Base-by-base conservation (phyloP, 352 stramenopile genomes). In the Globisporangium cederbergense region DNA sequence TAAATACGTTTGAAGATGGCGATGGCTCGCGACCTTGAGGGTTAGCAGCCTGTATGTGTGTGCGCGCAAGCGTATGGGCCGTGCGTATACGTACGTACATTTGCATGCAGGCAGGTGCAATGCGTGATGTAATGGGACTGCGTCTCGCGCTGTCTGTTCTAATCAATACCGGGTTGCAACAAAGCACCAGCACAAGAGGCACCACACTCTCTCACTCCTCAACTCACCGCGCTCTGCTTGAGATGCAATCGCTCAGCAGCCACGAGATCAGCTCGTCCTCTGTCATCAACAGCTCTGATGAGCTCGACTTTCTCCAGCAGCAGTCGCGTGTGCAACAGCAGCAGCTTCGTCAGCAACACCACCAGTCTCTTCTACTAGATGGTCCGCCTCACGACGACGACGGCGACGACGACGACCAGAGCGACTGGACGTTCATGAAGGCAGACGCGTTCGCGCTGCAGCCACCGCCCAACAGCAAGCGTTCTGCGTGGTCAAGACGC, bases 401-500 rank as follows among this genome's bases (percentile, higher is more conserved):
- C 1, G 22, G 30, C 16, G 51, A 54, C 47, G 11, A 51, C 25
- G 30, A 74, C 49, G 46, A 67, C 28, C 34, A 43, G 46, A 32
- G 68, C 47, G 56, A 64, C 47, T 68, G 63, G 63, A 53, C 30
- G n/a, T 68, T 68, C 49, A 53, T 64, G 47, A 60, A 64, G 20
- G 49, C 63, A 1, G 63, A 64, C 32, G 62, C 56, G 46, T 25
- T 25, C 43, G 28, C 36, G 2, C 38, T 1, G 55, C 36, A 46
- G 28, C 34, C 46, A 5, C 51, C 57, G 42, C 58, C 67, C 14
- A 84, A 84, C 61, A 59, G 67, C 14, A 84, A 84, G 63, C 74
- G 83, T 16, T 46, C 50, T n/a, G 78, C 75, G 13, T 91, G 83
- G 83, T 83, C 81, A 14, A 77, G 85, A 42, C 74, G 87, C 50